Evolutionary conservation across 1,284 basidiomycete species (phyloP).

Genomic region (Apiotrichum laibachii): DNA sequence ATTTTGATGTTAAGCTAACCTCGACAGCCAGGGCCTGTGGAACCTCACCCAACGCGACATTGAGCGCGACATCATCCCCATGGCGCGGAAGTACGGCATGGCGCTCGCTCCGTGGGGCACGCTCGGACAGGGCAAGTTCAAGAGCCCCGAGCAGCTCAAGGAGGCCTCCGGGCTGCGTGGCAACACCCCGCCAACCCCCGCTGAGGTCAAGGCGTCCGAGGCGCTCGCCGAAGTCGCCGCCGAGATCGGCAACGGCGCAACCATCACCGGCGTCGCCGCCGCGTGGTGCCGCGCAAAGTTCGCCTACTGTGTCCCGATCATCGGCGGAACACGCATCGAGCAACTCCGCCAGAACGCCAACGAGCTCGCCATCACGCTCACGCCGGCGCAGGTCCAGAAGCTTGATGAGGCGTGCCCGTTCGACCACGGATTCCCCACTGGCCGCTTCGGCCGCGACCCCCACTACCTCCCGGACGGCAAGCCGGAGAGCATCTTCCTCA

Average conservation of each 20-base stretch:
- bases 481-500: too few relatives aligned
- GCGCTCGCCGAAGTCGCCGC: conserved; percentile 41
- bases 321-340: too few relatives aligned
- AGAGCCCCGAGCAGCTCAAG: conserved; percentile 45
- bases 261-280: too few relatives aligned
- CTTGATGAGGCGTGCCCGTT: too few relatives aligned
- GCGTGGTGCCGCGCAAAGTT: too few relatives aligned
- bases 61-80: conserved; percentile 63
- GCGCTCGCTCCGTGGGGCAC: conserved; percentile 51
- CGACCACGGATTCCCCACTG: too few relatives aligned
- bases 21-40: conserved; percentile 56
- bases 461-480: too few relatives aligned
- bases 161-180: conserved; percentile 28
- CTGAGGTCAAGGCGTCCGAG: conserved; percentile 27
- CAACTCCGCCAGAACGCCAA: too few relatives aligned
- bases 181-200: conserved; percentile 25
- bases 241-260: conserved; percentile 34
- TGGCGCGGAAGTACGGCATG: conserved; percentile 55
- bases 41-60: conserved; percentile 55
- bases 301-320: too few relatives aligned
- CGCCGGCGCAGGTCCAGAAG: too few relatives aligned
- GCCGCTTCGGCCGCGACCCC: too few relatives aligned
- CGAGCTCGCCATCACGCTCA: too few relatives aligned
- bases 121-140: conserved; percentile 52
- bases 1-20: background rate